Evolutionary conservation across 2,329 filamentous ascomycete genomes (phyloP), one percentile per base, ranked within the genome.

Genomic region (Pleoardoris graminearum): DNA sequence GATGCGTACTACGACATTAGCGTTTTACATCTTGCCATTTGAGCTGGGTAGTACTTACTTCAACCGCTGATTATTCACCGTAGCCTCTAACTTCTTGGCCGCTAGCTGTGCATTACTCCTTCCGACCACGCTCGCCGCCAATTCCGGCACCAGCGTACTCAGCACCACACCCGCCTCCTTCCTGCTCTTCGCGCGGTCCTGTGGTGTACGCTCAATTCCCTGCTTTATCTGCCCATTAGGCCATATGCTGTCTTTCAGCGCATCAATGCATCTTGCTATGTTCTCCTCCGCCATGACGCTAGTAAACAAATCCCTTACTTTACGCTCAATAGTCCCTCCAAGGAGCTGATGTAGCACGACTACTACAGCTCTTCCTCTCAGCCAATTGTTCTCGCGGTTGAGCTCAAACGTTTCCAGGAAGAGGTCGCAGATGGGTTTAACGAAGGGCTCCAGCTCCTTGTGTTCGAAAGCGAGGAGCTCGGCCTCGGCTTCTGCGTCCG

Each of bases 341-440:
- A 99, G 85, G 5, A 99, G 83, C 73, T 99, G 94, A 69, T 99
- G 94, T 17, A 99, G 81, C 2, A 99, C 93, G 8, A 99, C 91
- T 4, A 99, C 93, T 1, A 97, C 94, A 0, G 94, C 94, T 19
- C 94, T 86, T 0, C 94, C 95, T 35, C 95, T 89, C 3, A 99
- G 84, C 95, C 94, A 99, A 73, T 96, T 97, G 74, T 95, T 97
- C 35, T 93, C 92, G 55, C 88, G 87, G 72, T 97, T 96, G 33
- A 99, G 82, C 68, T 96, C 92, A 68, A 99, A 99, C 0, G 91
- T 85, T 70, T 99, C 94, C 14, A 99, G 83, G 75, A 99, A 99
- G 54, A 99, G 87, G 72, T 99, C 94, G 74, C 92, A 97, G 56
- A 99, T 97, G 3, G 94, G 95, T 71, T 97, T 99, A 65, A 99